Percentiles rank a stretch among this genome's conserved stretches.
These are phyloP conservation scores for Saccharum hybrid DNA, from an alignment of 202 grass and related monocot species.

Conservation along the genomic window DNA sequence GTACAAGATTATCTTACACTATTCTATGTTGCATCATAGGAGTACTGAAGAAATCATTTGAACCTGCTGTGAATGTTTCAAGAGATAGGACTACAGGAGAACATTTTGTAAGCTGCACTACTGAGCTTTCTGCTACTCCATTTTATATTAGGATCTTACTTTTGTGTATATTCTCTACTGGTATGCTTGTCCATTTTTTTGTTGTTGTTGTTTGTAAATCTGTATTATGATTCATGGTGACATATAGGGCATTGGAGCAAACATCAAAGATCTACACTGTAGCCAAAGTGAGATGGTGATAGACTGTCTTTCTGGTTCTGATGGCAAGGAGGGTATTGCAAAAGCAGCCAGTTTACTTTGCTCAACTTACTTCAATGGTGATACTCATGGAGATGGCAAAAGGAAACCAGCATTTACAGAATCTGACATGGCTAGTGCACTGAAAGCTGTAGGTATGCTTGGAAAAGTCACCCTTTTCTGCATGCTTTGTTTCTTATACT, in stretches of 20 bases:
- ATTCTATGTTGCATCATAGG: conserved; percentile 49
- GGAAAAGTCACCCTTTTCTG: neutral
- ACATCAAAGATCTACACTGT: conserved; percentile 41
- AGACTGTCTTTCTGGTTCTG: conserved; percentile 74
- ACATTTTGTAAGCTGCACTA: conserved; percentile 53
- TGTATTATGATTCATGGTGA: conserved; percentile 35
- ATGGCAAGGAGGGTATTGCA: conserved; percentile 87
- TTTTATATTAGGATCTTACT: neutral
- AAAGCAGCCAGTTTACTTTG: conserved; percentile 91
- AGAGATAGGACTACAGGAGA: conserved; percentile 44
- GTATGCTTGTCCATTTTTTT: conserved; percentile 26
- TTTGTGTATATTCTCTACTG: neutral
- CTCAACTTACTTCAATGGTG: conserved; percentile 54
- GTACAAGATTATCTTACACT: conserved; percentile 20
- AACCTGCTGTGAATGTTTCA: conserved; percentile 49
- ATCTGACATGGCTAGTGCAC: conserved; percentile 62
- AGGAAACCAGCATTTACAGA: conserved; percentile 61
- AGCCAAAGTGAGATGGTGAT: conserved; percentile 57
- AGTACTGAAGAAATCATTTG: conserved; percentile 75
- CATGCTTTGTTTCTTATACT: conserved; percentile 8
- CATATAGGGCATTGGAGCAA: conserved; percentile 60
- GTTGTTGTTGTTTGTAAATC: conserved; percentile 26
- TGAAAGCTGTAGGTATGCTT: conserved; percentile 78
- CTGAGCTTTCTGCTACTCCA: conserved; percentile 31
- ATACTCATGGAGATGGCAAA: conserved; percentile 33